Percentiles rank a stretch among this genome's conserved stretches.
Evolutionary conservation across 2,329 filamentous ascomycete species (phyloP).

Genomic region (Macrophomina tecta): DNA sequence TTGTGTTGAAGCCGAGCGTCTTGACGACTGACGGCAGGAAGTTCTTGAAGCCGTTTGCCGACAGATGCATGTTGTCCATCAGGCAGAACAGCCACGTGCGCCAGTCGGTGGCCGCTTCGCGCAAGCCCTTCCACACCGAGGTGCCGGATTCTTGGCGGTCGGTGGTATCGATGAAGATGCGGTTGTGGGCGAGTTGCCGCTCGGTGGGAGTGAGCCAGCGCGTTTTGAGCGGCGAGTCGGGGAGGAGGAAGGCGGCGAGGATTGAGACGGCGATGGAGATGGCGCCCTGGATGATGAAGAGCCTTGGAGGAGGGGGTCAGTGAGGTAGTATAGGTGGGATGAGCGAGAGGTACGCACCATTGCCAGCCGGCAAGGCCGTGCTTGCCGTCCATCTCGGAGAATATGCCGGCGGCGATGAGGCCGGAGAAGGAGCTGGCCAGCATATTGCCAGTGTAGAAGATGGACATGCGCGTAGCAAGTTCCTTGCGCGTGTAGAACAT

Average conservation of each 20-base stretch:
- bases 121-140: not conserved
- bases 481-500: conserved; percentile 62
- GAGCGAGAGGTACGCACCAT: not conserved
- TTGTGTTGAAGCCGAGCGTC: conserved; percentile 45
- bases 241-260: conserved; percentile 35
- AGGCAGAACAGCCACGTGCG: conserved; percentile 17
- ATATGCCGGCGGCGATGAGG: conserved; percentile 59
- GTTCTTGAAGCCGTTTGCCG: conserved; percentile 34
- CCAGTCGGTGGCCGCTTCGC: conserved; percentile 3
- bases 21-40: conserved; percentile 46
- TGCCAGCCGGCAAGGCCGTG: conserved; percentile 7
- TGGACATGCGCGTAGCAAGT: conserved; percentile 56
- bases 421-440: conserved; percentile 60
- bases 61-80: conserved; percentile 27
- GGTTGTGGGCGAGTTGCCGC: conserved; percentile 46
- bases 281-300: conserved; percentile 25
- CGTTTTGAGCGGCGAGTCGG: conserved; percentile 47
- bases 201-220: conserved; percentile 56
- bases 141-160: conserved; percentile 45
- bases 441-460: conserved; percentile 59
- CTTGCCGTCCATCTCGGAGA: conserved; percentile 37
- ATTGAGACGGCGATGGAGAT: conserved; percentile 35
- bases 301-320: not conserved
- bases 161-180: conserved; percentile 58
- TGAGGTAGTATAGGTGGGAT: too few relatives aligned